Conservation (phyloP, 2,329 filamentous ascomycete genomes). For the Trichoderma sp. region DNA sequence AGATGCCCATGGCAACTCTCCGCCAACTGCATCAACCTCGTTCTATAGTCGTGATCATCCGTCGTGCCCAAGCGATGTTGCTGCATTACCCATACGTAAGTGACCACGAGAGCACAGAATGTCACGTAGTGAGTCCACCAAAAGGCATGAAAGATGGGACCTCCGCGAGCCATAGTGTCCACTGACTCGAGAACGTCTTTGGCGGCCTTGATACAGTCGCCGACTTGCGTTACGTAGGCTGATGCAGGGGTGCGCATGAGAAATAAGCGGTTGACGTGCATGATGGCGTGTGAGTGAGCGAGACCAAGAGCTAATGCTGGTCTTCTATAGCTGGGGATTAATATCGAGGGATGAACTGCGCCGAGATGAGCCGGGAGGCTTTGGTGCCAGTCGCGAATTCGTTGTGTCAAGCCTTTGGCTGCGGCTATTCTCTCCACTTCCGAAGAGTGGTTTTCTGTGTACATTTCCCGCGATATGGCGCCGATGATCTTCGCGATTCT, state of each 20-base stretch:
- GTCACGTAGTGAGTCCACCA: constrained; percentile 59
- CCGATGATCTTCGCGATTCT: constrained; percentile 47
- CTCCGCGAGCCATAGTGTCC: constrained; percentile 45
- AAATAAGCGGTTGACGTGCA: constrained; percentile 59
- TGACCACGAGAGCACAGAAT: constrained; percentile 56
- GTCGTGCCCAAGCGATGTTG: constrained; percentile 32
- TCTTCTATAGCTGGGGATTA: constrained; percentile 49
- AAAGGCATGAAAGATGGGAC: constrained; percentile 50
- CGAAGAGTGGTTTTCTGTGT: constrained; percentile 43
- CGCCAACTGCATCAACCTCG: constrained; percentile 44
- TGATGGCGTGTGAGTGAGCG: constrained; percentile 57
- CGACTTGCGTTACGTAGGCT: constrained; percentile 36
- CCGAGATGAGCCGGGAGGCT: constrained; percentile 49
- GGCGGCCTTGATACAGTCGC: constrained; percentile 52
- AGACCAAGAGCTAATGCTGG: constrained; percentile 58
- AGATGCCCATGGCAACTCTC: constrained; percentile 53
- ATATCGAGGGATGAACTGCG: constrained; percentile 47
- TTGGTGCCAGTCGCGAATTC: constrained; percentile 46
- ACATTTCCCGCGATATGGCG: constrained; percentile 45
- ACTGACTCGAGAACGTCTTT: constrained; percentile 49
- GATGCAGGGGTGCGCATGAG: constrained; percentile 45
- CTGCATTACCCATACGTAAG: constrained; percentile 59
- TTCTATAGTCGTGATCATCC: constrained; percentile 19
- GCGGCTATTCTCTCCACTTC: constrained; percentile 43
- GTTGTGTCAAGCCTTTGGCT: constrained; percentile 43